phyloP scores from a whole-genome alignment of 2,329 filamentous ascomycete species.

The Fusarium sublunatum region DNA sequence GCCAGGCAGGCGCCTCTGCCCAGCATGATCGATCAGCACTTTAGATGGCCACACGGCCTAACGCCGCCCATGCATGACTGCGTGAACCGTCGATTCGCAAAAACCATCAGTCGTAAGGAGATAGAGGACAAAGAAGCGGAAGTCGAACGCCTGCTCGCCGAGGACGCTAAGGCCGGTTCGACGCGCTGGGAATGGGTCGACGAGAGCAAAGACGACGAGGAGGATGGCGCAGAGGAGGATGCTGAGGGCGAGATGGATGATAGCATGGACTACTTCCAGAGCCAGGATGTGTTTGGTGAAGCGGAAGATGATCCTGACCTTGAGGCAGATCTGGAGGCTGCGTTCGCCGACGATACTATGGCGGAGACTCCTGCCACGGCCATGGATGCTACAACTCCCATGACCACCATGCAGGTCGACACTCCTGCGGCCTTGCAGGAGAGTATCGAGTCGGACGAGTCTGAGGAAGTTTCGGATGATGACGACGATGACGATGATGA shows the following conservation, averaged over 20 bases:
- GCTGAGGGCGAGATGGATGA: slow-evolving; percentile 61
- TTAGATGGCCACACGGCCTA: slow-evolving; percentile 85
- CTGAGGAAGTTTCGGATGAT: slow-evolving; percentile 55
- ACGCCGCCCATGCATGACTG: slow-evolving; percentile 91
- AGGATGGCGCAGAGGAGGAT: slow-evolving; percentile 63
- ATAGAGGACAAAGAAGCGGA: slow-evolving; percentile 86
- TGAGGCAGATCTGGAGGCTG: slow-evolving; percentile 66
- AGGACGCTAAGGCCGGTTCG: slow-evolving; percentile 71
- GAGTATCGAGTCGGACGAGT: slow-evolving; percentile 57
- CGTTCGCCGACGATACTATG: slow-evolving; percentile 58
- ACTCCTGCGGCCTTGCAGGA: slow-evolving; percentile 60
- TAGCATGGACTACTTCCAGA: slow-evolving; percentile 55
- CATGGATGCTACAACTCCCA: slow-evolving; percentile 59
- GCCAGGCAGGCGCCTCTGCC: slow-evolving; percentile 76
- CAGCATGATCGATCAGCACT: slow-evolving; percentile 73
- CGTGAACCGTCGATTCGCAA: slow-evolving; percentile 83
- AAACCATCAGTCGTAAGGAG: slow-evolving; percentile 82
- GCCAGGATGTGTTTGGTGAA: slow-evolving; percentile 48
- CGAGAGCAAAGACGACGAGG: slow-evolving; percentile 58
- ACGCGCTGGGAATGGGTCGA: slow-evolving; percentile 75
- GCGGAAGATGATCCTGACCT: slow-evolving; percentile 60
- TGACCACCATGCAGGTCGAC: slow-evolving; percentile 55
- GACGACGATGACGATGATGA: slow-evolving; percentile 66
- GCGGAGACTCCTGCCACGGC: slow-evolving; percentile 58
- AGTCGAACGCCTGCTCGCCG: slow-evolving; percentile 77